Percentiles rank a stretch among this genome's conserved stretches.
These are phyloP conservation scores for Ophiostoma triangulosporum DNA, from an alignment of 2,329 filamentous ascomycete species.

Conservation along the genomic window DNA sequence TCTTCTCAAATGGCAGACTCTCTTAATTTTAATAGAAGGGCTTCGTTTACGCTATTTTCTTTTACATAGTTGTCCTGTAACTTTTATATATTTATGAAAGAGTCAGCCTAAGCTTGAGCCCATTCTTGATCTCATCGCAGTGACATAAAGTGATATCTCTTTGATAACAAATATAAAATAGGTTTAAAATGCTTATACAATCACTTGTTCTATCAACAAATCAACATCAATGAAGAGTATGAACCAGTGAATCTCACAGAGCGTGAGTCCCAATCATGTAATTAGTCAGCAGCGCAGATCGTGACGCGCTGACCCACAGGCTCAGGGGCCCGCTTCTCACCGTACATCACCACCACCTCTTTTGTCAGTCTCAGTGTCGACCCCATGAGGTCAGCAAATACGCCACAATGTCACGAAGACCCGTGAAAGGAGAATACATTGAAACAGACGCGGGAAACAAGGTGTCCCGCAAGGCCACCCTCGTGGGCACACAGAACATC, in stretches of 20 bases:
- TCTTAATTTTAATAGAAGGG: background rate
- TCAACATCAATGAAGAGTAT: too few species aligned
- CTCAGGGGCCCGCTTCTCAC: background rate
- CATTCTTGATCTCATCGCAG: background rate
- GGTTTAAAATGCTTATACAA: too few species aligned
- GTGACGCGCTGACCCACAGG: background rate
- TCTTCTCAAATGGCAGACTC: background rate
- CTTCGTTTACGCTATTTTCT: background rate
- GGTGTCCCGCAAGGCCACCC: slow-evolving; percentile 79
- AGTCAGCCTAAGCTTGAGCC: background rate
- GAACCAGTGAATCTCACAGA: too few species aligned
- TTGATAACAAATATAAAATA: too few species aligned
- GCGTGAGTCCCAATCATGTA: too few species aligned
- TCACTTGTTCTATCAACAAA: too few species aligned
- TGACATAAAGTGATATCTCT: background rate
- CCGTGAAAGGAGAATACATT: slow-evolving; percentile 83
- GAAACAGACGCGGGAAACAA: slow-evolving; percentile 99
- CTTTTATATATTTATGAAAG: background rate
- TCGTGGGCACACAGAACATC: slow-evolving; percentile 94
- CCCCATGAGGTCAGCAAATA: slow-evolving; percentile 1
- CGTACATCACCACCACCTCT: background rate
- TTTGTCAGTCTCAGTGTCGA: background rate
- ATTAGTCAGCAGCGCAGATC: background rate
- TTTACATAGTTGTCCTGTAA: background rate
- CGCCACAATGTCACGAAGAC: slow-evolving; percentile 54